These are phyloP conservation scores for Mycena vitilis DNA, from an alignment of 768 basidiomycete species.

Conservation along the genomic window DNA sequence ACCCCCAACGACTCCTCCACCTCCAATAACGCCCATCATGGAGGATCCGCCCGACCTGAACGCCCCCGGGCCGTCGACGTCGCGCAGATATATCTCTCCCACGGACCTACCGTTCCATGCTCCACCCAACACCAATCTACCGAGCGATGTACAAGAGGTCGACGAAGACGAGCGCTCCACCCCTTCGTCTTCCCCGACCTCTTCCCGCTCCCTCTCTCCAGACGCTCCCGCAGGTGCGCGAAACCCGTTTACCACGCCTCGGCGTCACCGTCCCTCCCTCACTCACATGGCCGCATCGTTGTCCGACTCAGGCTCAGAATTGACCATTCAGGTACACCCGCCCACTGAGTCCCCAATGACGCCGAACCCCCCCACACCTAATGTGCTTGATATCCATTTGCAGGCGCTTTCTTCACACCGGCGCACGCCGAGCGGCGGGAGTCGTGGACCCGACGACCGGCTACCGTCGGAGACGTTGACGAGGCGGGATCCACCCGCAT, in stretches of 20 bases:
- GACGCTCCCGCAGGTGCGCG: constrained; percentile 80
- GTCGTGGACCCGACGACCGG: constrained; percentile 43
- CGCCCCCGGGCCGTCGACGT: constrained; percentile 62
- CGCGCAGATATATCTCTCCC: constrained; percentile 67
- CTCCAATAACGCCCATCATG: constrained; percentile 84
- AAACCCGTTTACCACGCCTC: constrained; percentile 82
- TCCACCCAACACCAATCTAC: constrained; percentile 60
- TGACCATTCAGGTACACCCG: constrained; percentile 77
- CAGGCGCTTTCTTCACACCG: constrained; percentile 68
- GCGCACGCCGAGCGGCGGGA: constrained; percentile 49
- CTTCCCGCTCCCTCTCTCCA: constrained; percentile 72
- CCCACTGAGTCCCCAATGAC: constrained; percentile 84
- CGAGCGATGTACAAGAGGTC: constrained; percentile 44
- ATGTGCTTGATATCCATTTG: constrained; percentile 83
- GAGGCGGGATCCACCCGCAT: constrained; percentile 83
- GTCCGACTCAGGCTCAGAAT: constrained; percentile 74
- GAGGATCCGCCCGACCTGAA: constrained; percentile 65
- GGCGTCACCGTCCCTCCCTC: constrained; percentile 72
- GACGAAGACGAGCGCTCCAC: constrained; percentile 42
- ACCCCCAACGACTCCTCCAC: constrained; percentile 61
- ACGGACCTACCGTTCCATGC: constrained; percentile 73
- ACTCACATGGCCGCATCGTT: constrained; percentile 72
- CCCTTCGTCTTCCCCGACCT: constrained; percentile 55
- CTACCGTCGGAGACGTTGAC: constrained; percentile 52
- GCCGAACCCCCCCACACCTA: constrained; percentile 88